Base-by-base conservation (phyloP, 495 filamentous ascomycete genomes). In the Xylaria curta region DNA sequence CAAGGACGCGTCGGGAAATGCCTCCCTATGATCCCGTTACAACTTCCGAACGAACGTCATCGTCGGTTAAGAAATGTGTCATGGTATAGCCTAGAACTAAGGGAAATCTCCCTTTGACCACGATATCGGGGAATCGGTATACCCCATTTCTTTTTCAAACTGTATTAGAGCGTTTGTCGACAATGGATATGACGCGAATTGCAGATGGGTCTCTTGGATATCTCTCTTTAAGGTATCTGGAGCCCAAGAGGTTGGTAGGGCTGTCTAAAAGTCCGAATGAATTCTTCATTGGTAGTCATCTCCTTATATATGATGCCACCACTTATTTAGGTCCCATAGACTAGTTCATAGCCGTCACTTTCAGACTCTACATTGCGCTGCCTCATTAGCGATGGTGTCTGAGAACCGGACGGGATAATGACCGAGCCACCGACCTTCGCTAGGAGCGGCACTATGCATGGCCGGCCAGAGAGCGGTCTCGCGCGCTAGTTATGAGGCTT, bases 291-390 rank as follows among this genome's bases (percentile, higher is more conserved):
- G 8, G 54, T 28, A 56, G 12, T 36, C 54, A 47, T 69, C 49
- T 69, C 66, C 53, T 40, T 54, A 3, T 61, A 0, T 54, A 69
- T 69, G 17, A 69, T 40, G 53, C 66, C 24, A 60, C 66, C 51
- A n/a, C n/a, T n/a, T n/a, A n/a, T n/a, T n/a, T 38, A 60, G 3
- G 40, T 40, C 42, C 61, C 53, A 36, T 54, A 40, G 26, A 61
- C 36, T 2, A 61, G 42, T 7, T 61, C 54, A 59, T 68, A 47
- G 15, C 54, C 24, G 46, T 10, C 24, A 24, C 13, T 1, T 19
- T 31, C 26, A 26, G 33, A n/a, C 7, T 36, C 7, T 13, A 1
- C 54, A 26, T n/a, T 13, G 8, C 17, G 26, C 47, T 59, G 1
- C 26, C 66, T 19, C n/a, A 60, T 36, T 9, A 69, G 66, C 19